These are phyloP conservation scores for Cyclotella choctawhatcheeana DNA, from an alignment of 108 stramenopile genomes.

Conservation along the genomic window DNA sequence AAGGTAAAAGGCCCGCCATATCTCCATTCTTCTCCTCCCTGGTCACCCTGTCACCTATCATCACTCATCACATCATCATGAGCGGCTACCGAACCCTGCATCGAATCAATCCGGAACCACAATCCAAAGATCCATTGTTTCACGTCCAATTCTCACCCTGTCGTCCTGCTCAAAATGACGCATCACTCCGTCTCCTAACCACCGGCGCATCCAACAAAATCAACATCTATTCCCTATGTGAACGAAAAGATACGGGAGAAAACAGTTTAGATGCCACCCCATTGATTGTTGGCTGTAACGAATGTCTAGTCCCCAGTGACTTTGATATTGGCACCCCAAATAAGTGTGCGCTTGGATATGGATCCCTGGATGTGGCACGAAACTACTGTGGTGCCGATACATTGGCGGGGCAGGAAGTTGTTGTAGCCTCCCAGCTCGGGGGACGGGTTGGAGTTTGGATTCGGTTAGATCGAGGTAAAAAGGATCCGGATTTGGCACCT, in stretches of 20 bases:
- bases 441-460: conserved; percentile 43
- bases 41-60: neutral
- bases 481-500: neutral
- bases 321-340: neutral
- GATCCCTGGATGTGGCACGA: conserved; percentile 34
- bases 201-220: conserved; percentile 43
- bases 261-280: conserved; percentile 40
- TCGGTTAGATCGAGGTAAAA: conserved; percentile 25
- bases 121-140: conserved; percentile 25
- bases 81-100: conserved; percentile 53
- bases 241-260: conserved; percentile 25
- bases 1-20: too few species aligned
- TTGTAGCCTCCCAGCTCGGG: conserved; percentile 40
- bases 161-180: conserved; percentile 1
- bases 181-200: conserved; percentile 32
- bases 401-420: conserved; percentile 37
- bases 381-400: conserved; percentile 39
- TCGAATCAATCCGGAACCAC: conserved; percentile 28
- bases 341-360: conserved; percentile 31
- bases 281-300: conserved; percentile 17
- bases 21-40: too few species aligned
- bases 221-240: conserved; percentile 36
- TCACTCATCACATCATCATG: conserved; percentile 27
- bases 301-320: conserved; percentile 34
- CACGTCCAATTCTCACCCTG: conserved; percentile 48